Evolutionary conservation across 2,329 filamentous ascomycete genomes (phyloP), one percentile per base, ranked within the genome.

Genomic region (Cercospora nicotianae): DNA sequence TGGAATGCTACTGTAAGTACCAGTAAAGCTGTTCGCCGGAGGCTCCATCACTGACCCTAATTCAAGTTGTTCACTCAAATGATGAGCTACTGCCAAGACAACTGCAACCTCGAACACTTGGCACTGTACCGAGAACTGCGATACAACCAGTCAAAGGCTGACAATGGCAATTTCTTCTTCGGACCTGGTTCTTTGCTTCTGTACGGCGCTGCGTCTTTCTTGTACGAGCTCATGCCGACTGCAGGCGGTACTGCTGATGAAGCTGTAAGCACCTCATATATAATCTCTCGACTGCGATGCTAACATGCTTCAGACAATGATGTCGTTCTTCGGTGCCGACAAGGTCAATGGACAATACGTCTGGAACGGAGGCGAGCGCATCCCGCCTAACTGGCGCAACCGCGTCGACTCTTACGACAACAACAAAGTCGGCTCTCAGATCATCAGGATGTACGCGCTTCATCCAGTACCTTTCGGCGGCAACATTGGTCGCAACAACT

Each of bases 321-420:
- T 6, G 81, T 81, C 62, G 77, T 79, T 79, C 78, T 84, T 82
- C 74, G 81, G 80, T 16, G 80, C 81, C n/a, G 69, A 80, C 63
- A 76, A 81, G 26, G 42, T 64, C 1, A 77, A 79, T 63, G 81
- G 81, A 20, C 76, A 73, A 3, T 83, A 79, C 74, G 69, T 64
- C 12, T 81, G 79, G 72, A 78, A 78, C 71, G 72, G 75, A 51
- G 70, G 72, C 6, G 81, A 8, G 71, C 73, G 73, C 23, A 81
- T 83, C 31, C 81, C 81, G 2, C 75, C 76, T 18, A 80, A 82
- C 67, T 83, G 80, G 69, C 64, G 60, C 55, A 65, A 65, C 20
- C 69, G 69, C 31, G 65, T 72, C 6, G 64, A 69, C 3, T 72
- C 76, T 0, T 81, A 80, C 73, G 72, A 73, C 28, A 73, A 74